Evolutionary conservation across 805 yeast species (phyloP), one percentile per base, ranked within the genome.

Genomic region (Kluyveromyces nonfermentans): DNA sequence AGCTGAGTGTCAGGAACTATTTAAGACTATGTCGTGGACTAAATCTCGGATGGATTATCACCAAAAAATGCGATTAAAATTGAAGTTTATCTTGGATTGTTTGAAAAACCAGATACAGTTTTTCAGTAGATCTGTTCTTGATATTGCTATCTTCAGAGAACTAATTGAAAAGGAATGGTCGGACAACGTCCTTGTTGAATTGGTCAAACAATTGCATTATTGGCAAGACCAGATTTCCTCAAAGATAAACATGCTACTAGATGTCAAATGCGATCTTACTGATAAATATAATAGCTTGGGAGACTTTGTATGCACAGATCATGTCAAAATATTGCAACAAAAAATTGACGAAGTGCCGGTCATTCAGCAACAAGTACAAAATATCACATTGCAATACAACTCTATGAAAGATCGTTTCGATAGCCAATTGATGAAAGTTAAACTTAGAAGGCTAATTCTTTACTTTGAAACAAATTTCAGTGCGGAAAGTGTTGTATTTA

Each of bases 1-100:
- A 43, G 62, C 65, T 7, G 53, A 74, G 4, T 78, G 85, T 42
- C 67, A 68, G n/a, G 68, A 67, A 30, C 80, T 82, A 16, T 73
- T 72, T 51, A 50, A 53, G 17, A 54, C 60, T 18, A 64, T 76
- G 7, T 57, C 62, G 1, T 57, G 60, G 9, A 64, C 72, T 1
- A 57, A 62, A 30, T 56, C 53, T n/a, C 56, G 65, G 12, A 60
- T 75, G 7, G 66, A 65, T 30, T 50, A 56, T 19, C 66, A 74
- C 44, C 72, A 74, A 33, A 63, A 66, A 12, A 55, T 62, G 34
- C 58, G 72, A 50, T 70, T 75, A 2, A 69, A 67, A 41, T 57
- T 71, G 8, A 63, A 63, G 25, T 80, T 73, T 50, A 55, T 75
- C 36, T 55, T 68, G 18, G 69, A 64, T 35, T 70, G 82, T 14